A percentile compares a stretch with the other conserved stretches of the same genome.
phyloP scores from a whole-genome alignment of 2,329 filamentous ascomycete genomes.

The Ceratocystis harringtonii region DNA sequence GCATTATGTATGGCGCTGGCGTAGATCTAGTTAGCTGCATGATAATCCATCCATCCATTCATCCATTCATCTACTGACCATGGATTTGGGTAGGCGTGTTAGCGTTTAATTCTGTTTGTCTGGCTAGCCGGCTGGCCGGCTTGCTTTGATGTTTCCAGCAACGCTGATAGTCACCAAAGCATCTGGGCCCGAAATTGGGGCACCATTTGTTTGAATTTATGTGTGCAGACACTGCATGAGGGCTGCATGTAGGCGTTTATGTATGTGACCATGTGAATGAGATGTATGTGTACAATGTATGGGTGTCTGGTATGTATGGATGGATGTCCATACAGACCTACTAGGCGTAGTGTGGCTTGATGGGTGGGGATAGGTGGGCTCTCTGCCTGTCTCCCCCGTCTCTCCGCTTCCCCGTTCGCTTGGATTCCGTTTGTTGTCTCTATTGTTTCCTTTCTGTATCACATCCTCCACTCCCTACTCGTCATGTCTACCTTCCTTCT shows the following conservation, averaged over 20 bases:
- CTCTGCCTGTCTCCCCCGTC: neutral
- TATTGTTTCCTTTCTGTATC: neutral
- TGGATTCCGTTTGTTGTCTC: neutral
- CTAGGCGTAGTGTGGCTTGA: neutral
- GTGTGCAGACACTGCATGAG: neutral
- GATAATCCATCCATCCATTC: slow-evolving; percentile 1
- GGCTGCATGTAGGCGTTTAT: neutral
- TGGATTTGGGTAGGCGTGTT: neutral
- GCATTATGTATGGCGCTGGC: neutral
- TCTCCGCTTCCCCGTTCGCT: neutral
- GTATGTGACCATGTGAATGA: too few relatives aligned
- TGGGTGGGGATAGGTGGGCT: neutral
- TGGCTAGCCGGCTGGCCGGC: too few relatives aligned
- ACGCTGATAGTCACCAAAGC: neutral
- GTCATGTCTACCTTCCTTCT: neutral
- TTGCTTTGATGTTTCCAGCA: too few relatives aligned
- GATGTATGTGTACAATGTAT: neutral
- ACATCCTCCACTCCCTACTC: neutral
- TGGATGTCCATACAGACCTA: neutral
- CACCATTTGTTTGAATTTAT: too few relatives aligned
- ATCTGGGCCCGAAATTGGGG: neutral
- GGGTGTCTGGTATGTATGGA: neutral
- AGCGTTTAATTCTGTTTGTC: neutral
- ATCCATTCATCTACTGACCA: neutral
- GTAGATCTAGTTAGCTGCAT: neutral